Conservation (phyloP, 441 rosid genomes). For the Metrosideros polymorpha region DNA sequence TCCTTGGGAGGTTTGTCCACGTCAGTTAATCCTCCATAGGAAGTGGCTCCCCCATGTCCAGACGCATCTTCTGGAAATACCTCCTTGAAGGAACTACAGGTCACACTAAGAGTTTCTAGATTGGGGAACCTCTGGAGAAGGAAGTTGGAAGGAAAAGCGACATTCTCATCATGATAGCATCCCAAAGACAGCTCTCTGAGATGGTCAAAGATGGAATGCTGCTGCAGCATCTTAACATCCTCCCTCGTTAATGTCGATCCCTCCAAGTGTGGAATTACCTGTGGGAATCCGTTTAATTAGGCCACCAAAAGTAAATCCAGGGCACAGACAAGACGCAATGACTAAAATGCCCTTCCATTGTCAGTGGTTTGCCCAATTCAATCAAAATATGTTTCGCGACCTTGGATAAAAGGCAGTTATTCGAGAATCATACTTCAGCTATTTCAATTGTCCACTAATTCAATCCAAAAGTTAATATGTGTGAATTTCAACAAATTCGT, state of each 20-base stretch:
- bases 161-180: not conserved
- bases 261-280: not conserved
- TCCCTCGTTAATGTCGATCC: not conserved
- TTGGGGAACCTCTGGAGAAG: not conserved
- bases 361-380: not conserved
- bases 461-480: too few relatives aligned
- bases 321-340: not conserved
- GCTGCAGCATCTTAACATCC: not conserved
- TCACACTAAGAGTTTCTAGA: rapidly evolving
- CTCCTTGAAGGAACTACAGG: not conserved
- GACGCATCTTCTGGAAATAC: not conserved
- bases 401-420: not conserved
- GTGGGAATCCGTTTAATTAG: not conserved
- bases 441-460: not conserved
- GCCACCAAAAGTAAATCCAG: not conserved
- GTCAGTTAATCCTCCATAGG: not conserved
- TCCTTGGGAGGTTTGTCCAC: not conserved
- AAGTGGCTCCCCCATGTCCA: not conserved
- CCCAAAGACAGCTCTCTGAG: not conserved
- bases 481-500: not conserved
- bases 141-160: not conserved
- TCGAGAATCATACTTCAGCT: not conserved
- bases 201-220: not conserved
- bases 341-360: not conserved
- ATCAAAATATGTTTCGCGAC: not conserved